Evolutionary conservation across 192 early-diverging fungal species (phyloP), one percentile per base, ranked within the genome.

Genomic region (Haplosporangium gracile): DNA sequence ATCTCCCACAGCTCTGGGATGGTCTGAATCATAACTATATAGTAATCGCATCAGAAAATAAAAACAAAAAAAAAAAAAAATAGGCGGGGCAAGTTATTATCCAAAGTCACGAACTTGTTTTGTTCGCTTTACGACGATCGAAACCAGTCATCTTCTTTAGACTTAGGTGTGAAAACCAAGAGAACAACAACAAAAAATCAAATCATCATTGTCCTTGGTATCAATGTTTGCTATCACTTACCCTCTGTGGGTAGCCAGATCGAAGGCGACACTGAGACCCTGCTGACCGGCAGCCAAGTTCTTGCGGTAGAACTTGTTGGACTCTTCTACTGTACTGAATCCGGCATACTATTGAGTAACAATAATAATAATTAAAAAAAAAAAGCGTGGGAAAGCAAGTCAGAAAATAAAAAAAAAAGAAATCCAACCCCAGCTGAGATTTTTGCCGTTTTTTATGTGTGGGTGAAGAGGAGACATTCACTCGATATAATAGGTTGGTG

Each of bases 311-410:
- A 97, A 97, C 29, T 89, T 90, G 89, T 97, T 97, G 69, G 93
- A 95, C 86, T 97, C 95, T 82, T 97, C 96, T n/a, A 96, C 96
- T 8, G 96, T 97, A 88, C 93, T 94, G 93, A 97, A 97, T 63
- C 96, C 96, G 9, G 96, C 96, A 86, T 97, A 97, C 92, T 97
- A 79, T 53, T 34, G 49, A 51, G 20, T 51, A 5, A 5, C 18
- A 51, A 51, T 39, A 70, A 70, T 38, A 29, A 26, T 36, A 16
- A 36, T 6, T 8, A 72, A 71, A 71, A 18, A 72, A 53, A 72
- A 32, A 82, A 8, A 47, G 29, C 26, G 76, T 74, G 70, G 78
- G 18, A 63, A 47, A 36, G 29, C 60, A 65, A 65, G 49, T 51
- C 18, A 20, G 20, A 4, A 70, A 70, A 70, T 22, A 18, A 24